Evolutionary conservation across 495 filamentous ascomycete species (phyloP).

Genomic region (Hypoxylon rickii): DNA sequence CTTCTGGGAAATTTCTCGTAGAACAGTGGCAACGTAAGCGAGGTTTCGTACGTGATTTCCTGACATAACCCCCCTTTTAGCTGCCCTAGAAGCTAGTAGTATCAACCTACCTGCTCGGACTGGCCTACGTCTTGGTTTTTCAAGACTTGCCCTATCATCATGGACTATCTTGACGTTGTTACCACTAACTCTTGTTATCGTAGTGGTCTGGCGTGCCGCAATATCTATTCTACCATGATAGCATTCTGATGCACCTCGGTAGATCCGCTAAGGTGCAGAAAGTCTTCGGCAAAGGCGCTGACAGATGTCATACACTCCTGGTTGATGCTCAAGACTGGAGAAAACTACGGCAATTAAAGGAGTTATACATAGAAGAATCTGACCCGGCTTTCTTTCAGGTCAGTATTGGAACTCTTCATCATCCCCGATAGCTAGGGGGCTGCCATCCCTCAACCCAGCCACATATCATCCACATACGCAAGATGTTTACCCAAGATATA

Average conservation of each 20-base stretch:
- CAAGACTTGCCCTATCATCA: neutral
- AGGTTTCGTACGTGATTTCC: conserved; percentile 9
- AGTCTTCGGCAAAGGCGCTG: conserved; percentile 24
- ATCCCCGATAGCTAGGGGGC: neutral
- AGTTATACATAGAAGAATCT: conserved; percentile 27
- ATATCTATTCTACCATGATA: conserved; percentile 32
- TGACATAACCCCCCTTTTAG: neutral
- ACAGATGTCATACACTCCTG: conserved; percentile 24
- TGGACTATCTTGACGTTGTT: neutral
- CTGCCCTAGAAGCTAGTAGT: neutral
- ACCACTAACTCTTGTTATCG: neutral
- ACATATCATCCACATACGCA: neutral
- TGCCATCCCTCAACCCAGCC: neutral
- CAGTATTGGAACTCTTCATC: conserved; percentile 7
- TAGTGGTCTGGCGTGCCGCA: conserved; percentile 26
- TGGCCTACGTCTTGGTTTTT: too few relatives aligned
- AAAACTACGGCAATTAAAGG: conserved; percentile 19
- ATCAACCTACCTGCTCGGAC: too few relatives aligned
- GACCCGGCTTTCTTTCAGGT: conserved; percentile 26
- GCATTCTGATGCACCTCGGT: conserved; percentile 32
- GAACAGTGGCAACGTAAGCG: conserved; percentile 29
- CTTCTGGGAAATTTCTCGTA: conserved; percentile 23
- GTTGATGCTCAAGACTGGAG: conserved; percentile 12
- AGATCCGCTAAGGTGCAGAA: conserved; percentile 27
- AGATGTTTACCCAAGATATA: neutral